Evolutionary conservation across 371 early-diverging fungal genomes (phyloP).

Genomic region (Entomophthora muscae): DNA sequence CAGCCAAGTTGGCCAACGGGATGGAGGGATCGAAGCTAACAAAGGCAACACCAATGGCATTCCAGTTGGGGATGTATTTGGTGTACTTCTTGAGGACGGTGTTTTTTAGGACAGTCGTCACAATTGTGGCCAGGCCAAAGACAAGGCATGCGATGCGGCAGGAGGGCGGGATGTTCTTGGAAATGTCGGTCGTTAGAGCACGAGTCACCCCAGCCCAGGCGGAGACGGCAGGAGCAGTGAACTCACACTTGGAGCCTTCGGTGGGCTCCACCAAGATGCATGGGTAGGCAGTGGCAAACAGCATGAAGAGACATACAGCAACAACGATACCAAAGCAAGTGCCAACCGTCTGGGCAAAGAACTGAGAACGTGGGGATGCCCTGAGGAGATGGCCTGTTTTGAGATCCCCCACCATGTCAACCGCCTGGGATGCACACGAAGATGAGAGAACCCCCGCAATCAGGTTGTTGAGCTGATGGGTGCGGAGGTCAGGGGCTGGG

Average conservation of each 20-base stretch:
- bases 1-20: conserved; percentile 38
- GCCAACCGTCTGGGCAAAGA: conserved; percentile 40
- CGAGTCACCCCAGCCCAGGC: conserved; percentile 44
- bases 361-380: conserved; percentile 44
- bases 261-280: conserved; percentile 22
- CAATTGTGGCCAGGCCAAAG: conserved; percentile 25
- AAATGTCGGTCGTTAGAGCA: conserved; percentile 26
- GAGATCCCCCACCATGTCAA: conserved; percentile 47
- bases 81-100: conserved; percentile 30
- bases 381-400: conserved; percentile 43
- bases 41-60: conserved; percentile 50
- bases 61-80: conserved; percentile 33
- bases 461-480: conserved; percentile 29
- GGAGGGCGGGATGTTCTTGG: conserved; percentile 8
- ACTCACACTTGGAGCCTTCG: conserved; percentile 25
- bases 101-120: conserved; percentile 27
- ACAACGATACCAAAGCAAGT: conserved; percentile 36
- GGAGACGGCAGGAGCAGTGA: conserved; percentile 31
- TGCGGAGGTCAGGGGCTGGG: conserved; percentile 19
- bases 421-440: conserved; percentile 37
- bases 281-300: conserved; percentile 39
- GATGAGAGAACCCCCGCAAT: conserved; percentile 41
- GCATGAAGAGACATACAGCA: conserved; percentile 34
- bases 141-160: conserved; percentile 19
- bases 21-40: conserved; percentile 35